Percentiles rank a stretch among this genome's conserved stretches.
Evolutionary conservation across 2,329 filamentous ascomycete species (phyloP).

Genomic region (Pseudocercospora crystallina): DNA sequence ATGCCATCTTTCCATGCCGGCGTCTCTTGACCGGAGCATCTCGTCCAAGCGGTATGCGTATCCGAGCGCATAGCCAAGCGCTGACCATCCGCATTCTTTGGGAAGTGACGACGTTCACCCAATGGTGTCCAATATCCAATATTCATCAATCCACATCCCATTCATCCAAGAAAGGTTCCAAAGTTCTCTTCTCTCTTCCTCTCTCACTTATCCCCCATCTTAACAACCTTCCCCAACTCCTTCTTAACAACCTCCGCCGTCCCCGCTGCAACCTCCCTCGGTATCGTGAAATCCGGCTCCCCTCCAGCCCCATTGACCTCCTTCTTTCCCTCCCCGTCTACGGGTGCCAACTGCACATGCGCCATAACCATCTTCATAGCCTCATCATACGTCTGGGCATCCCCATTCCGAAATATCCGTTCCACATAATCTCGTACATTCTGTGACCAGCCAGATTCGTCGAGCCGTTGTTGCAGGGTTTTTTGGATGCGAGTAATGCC

Average conservation of each 20-base stretch:
- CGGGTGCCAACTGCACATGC: constrained; percentile 29
- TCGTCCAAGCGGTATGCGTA: too few species aligned
- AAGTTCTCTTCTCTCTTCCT: background rate
- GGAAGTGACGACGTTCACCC: too few species aligned
- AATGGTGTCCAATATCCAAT: too few species aligned
- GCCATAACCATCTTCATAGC: constrained; percentile 55
- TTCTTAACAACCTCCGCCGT: constrained; percentile 54
- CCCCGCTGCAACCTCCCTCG: constrained; percentile 49
- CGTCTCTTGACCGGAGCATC: too few species aligned
- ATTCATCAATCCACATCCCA: too few species aligned
- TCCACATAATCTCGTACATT: constrained; percentile 55
- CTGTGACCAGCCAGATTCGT: constrained; percentile 60
- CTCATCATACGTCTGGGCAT: constrained; percentile 58
- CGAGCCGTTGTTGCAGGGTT: constrained; percentile 55
- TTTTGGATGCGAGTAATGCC: constrained; percentile 58
- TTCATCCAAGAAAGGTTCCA: too few species aligned
- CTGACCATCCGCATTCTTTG: too few species aligned
- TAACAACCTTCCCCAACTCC: constrained; percentile 36
- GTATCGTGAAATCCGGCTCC: constrained; percentile 27
- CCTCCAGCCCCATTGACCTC: constrained; percentile 17
- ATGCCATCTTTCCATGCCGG: too few species aligned
- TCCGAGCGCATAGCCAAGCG: too few species aligned
- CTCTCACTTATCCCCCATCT: constrained; percentile 23
- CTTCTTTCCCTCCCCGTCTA: constrained; percentile 30
- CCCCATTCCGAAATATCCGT: constrained; percentile 57